phyloP scores from a whole-genome alignment of 768 basidiomycete species.

The Hypsizygus marmoreus region DNA sequence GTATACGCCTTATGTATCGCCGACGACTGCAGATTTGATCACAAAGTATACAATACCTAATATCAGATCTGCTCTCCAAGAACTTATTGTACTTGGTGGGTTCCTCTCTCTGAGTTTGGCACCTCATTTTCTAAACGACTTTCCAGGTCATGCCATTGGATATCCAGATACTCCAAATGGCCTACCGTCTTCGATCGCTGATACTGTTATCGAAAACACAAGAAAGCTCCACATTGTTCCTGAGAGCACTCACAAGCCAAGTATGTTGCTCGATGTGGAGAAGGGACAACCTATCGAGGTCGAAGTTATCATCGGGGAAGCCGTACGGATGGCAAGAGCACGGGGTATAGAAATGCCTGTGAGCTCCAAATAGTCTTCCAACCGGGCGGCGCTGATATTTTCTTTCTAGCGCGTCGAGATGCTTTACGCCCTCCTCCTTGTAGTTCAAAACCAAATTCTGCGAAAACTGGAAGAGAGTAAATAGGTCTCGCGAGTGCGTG shows the following conservation, averaged over 20 bases:
- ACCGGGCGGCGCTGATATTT: background rate
- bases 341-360: conserved; percentile 51
- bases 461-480: conserved; percentile 26
- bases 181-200: conserved; percentile 45
- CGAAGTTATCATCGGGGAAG: conserved; percentile 65
- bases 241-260: conserved; percentile 50
- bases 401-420: conserved; percentile 55
- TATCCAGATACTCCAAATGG: conserved; percentile 36
- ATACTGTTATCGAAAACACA: conserved; percentile 40
- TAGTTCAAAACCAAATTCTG: conserved; percentile 65
- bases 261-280: conserved; percentile 64
- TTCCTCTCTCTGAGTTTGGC: background rate
- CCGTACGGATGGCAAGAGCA: conserved; percentile 53
- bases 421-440: conserved; percentile 56
- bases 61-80: conserved; percentile 46
- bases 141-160: conserved; percentile 20
- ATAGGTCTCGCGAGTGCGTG: too few species aligned
- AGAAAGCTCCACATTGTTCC: conserved; percentile 39
- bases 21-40: conserved; percentile 43
- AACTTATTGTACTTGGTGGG: conserved; percentile 44
- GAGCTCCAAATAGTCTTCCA: conserved; percentile 23
- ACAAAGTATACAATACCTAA: conserved; percentile 46
- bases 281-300: conserved; percentile 63
- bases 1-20: conserved; percentile 42
- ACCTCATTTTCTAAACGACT: background rate